Percentiles rank a stretch among this genome's conserved stretches.
Evolutionary conservation across 768 basidiomycete species (phyloP).

Genomic region (Hygrocybe punicea): DNA sequence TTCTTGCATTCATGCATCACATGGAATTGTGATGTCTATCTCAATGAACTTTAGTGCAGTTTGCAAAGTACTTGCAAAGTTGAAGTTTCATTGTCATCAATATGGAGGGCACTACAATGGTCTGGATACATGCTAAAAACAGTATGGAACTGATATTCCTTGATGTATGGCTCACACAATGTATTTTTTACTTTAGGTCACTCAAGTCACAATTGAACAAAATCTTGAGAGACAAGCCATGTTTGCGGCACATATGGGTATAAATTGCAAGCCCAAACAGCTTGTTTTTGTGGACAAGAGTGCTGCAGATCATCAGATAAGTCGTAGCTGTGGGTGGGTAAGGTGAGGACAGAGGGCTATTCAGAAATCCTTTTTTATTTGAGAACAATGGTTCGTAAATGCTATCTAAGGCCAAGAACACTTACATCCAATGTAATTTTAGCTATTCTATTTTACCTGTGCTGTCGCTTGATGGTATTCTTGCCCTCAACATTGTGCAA

Average conservation of each 20-base stretch:
- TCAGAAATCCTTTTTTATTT: slow-evolving; percentile 26
- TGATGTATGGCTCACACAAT: not conserved
- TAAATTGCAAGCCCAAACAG: slow-evolving; percentile 18
- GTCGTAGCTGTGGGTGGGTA: slow-evolving; percentile 25
- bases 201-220: slow-evolving; percentile 15
- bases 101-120: slow-evolving; percentile 15
- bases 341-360: slow-evolving; percentile 19
- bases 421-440: slow-evolving; percentile 14
- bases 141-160: not conserved
- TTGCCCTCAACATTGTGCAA: slow-evolving; percentile 26
- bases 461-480: slow-evolving; percentile 30
- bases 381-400: slow-evolving; percentile 17
- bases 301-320: slow-evolving; percentile 24
- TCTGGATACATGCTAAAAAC: slow-evolving; percentile 19
- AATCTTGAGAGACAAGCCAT: slow-evolving; percentile 13
- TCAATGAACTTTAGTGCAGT: slow-evolving; percentile 8
- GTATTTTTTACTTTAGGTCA: slow-evolving; percentile 9
- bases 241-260: slow-evolving; percentile 15
- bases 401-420: slow-evolving; percentile 12
- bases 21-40: not conserved
- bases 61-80: slow-evolving; percentile 6
- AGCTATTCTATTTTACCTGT: slow-evolving; percentile 35
- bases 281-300: slow-evolving; percentile 32
- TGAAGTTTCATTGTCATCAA: slow-evolving; percentile 7
- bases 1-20: not conserved